Evolutionary conservation across 768 basidiomycete genomes (phyloP).

Genomic region (Lanmaoa rubissima): DNA sequence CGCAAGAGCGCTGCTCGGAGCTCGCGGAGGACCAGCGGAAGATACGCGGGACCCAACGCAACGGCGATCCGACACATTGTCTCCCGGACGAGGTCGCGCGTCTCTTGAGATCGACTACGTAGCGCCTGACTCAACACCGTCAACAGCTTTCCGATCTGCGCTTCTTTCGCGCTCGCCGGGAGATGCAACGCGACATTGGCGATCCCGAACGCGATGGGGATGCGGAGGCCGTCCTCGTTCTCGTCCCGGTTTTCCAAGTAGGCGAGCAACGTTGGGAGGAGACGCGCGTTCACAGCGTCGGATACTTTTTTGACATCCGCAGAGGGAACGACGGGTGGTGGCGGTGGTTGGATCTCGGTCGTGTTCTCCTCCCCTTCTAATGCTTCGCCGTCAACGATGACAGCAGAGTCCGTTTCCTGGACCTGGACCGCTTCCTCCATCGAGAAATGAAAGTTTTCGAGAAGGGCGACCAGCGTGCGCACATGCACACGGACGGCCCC

Average conservation of each 20-base stretch:
- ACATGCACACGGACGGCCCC: slow-evolving; percentile 76
- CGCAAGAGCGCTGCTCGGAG: slow-evolving; percentile 80
- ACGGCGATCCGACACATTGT: slow-evolving; percentile 78
- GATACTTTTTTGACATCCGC: slow-evolving; percentile 45
- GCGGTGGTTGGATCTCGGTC: slow-evolving; percentile 3
- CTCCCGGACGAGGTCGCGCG: slow-evolving; percentile 81
- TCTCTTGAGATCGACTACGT: slow-evolving; percentile 92
- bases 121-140: slow-evolving; percentile 87
- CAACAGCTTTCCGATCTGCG: slow-evolving; percentile 72
- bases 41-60: slow-evolving; percentile 68
- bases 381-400: slow-evolving; percentile 31
- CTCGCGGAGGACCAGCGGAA: slow-evolving; percentile 73
- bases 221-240: slow-evolving; percentile 79
- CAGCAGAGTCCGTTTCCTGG: slow-evolving; percentile 26
- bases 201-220: slow-evolving; percentile 86
- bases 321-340: background rate
- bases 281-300: slow-evolving; percentile 70
- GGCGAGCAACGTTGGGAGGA: slow-evolving; percentile 76
- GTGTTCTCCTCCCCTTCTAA: slow-evolving; percentile 29
- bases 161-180: slow-evolving; percentile 57
- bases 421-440: slow-evolving; percentile 60
- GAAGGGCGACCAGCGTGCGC: slow-evolving; percentile 77
- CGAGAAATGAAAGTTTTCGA: slow-evolving; percentile 91
- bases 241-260: slow-evolving; percentile 85
- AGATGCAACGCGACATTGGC: slow-evolving; percentile 81